Conservation (phyloP, 2,329 filamentous ascomycete species). For the Fusarium albidum region DNA sequence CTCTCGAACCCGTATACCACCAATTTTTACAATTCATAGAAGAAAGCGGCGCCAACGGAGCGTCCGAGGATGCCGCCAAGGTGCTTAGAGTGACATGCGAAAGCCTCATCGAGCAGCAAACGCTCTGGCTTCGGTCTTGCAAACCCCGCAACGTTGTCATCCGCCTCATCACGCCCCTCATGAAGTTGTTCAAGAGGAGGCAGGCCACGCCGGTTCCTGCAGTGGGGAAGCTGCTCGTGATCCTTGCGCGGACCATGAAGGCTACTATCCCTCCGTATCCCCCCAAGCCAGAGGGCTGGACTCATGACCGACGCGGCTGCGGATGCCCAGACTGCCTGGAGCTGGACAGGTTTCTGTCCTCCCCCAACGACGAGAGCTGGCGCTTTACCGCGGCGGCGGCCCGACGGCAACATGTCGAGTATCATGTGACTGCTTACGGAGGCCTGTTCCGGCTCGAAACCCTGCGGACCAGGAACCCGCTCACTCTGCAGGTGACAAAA, state of each 20-base stretch:
- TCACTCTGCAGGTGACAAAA: slow-evolving; percentile 6
- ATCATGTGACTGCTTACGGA: not conserved
- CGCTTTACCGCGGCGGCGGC: not conserved
- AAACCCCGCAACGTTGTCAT: not conserved
- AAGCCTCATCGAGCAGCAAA: not conserved
- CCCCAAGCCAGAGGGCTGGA: not conserved
- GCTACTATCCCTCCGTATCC: not conserved
- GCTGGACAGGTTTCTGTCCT: slow-evolving; percentile 6
- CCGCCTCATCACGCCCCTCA: slow-evolving; percentile 6
- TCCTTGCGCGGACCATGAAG: slow-evolving; percentile 3
- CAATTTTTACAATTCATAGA: slow-evolving; percentile 8
- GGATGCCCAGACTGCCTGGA: slow-evolving; percentile 4
- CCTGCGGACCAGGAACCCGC: not conserved
- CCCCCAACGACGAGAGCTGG: not conserved
- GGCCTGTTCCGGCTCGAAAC: not conserved
- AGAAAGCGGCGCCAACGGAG: slow-evolving; percentile 5
- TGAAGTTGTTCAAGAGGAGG: not conserved
- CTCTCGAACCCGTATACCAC: not conserved
- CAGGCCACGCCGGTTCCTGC: not conserved
- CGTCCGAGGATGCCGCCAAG: not conserved
- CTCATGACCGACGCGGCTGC: slow-evolving; percentile 14
- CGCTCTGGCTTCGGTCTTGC: not conserved
- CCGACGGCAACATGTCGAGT: slow-evolving; percentile 6
- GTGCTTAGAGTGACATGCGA: slow-evolving; percentile 6
- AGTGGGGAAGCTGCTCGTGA: slow-evolving; percentile 4